Base-by-base conservation (phyloP, 2,329 filamentous ascomycete species). In the Paraphaeosphaeria minitans region DNA sequence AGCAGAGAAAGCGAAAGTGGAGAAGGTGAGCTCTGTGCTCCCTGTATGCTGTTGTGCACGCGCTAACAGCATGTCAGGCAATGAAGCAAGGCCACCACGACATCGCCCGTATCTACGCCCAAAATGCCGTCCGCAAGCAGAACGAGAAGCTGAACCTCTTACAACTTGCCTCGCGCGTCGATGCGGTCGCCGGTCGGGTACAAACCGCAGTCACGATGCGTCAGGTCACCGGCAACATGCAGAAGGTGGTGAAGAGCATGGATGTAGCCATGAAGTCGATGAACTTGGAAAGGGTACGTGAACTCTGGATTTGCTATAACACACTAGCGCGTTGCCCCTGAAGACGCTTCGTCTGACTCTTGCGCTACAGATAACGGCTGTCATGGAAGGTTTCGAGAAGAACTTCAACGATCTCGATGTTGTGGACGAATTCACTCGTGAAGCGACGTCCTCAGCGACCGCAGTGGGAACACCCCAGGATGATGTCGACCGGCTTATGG, bases 401-500 rank as follows among this genome's bases (percentile, higher is more conserved):
- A 80, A 83, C 62, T 82, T 83, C 66, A 80, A 83, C 58, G 80
- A 83, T 65, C 73, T 83, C 45, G 81, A 83, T 60, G 81, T 82
- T 43, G 80, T 80, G 42, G 81, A 80, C 9, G 81, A 88, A 66
- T 92, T 93, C 78, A 95, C 95, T 78, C 91, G 94, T 77, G 92
- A 93, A 72, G 91, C 92, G 59, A 94, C 93, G 62, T 87, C 86
- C 22, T 89, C 90, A 60, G 90, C 89, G 39, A 96, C 92, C 75
- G 91, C 78, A 70, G 89, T 81, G 74, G 91, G 82, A 76, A 93
- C 80, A 79, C 91, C 81, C 78, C 86, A 96, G 74, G 92, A 96
- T 67, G 92, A 93, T 66, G 92, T 96, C 1, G 92, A 96, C 76
- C 88, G 92, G 66, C 80, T 96, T 62, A 89, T 96, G 78, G 89